Percentiles rank a stretch among this genome's conserved stretches.
phyloP scores from a whole-genome alignment of 2,329 filamentous ascomycete species.

The Hypoxylon sp. region DNA sequence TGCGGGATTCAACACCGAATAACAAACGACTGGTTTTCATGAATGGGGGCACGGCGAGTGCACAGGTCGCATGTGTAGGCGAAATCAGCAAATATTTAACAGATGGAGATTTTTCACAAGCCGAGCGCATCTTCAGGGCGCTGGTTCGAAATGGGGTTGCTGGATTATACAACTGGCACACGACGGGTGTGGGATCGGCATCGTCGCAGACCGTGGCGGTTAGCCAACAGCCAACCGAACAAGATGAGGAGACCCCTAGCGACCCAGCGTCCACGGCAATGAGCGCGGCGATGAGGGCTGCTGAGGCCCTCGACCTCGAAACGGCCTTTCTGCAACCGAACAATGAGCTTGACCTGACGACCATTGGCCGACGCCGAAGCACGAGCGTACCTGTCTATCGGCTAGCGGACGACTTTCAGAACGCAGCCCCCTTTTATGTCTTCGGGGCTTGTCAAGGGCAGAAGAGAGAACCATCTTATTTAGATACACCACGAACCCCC shows the following conservation, averaged over 20 bases:
- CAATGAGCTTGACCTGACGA: conserved; percentile 61
- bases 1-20: conserved; percentile 58
- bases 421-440: conserved; percentile 61
- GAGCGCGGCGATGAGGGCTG: conserved; percentile 69
- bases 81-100: conserved; percentile 66
- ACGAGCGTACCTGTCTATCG: conserved; percentile 63
- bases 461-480: conserved; percentile 11
- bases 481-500: conserved; percentile 15
- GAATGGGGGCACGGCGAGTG: conserved; percentile 68
- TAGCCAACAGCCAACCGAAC: conserved; percentile 36
- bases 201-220: conserved; percentile 16
- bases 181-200: conserved; percentile 12
- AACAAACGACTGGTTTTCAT: conserved; percentile 69
- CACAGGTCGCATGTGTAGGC: conserved; percentile 65
- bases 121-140: conserved; percentile 63
- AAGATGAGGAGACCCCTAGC: conserved; percentile 43
- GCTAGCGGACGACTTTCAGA: conserved; percentile 57
- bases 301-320: conserved; percentile 67
- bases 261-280: conserved; percentile 68
- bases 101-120: conserved; percentile 60
- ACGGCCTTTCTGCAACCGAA: conserved; percentile 66
- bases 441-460: conserved; percentile 54
- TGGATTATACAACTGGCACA: conserved; percentile 49
- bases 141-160: conserved; percentile 63
- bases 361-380: conserved; percentile 57